Base-by-base conservation (phyloP, 2,329 filamentous ascomycete genomes). In the Cyphellophora europaea region DNA sequence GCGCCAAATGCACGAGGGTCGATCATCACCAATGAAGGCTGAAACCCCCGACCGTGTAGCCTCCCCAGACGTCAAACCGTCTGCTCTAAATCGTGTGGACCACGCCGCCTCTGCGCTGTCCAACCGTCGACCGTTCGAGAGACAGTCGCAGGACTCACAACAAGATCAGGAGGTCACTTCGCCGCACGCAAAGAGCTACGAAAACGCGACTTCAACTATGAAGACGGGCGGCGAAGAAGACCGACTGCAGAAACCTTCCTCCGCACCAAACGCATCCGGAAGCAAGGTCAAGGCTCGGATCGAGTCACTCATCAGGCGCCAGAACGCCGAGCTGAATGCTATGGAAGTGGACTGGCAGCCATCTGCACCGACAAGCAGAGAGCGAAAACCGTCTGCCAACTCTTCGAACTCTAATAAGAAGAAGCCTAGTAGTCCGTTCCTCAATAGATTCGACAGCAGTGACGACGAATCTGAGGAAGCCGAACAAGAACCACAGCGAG, bases 1-100 rank as follows among this genome's bases (percentile, higher is more conserved):
- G 51, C 64, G 83, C 31, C 82, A 87, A 54, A 74, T 94, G 55
- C 82, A 89, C 44, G 74, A 82, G 50, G 82, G 79, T 17, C 73
- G 80, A 16, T 79, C 81, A 37, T 75, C 74, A 0, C n/a, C n/a
- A n/a, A 74, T 79, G 30, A 16, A 13, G 4, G 15, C 30, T 12
- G 15, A 16, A 19, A 18, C 13, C 5, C 30, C 8, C 21, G 21
- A 25, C 21, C 8, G 21, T 8, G n/a, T n/a, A 8, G n/a, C 21
- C n/a, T 25, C 21, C 8, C 8, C 21, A 25, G 21, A 25, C 8
- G 21, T 25, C 21, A 25, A 25, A n/a, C n/a, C 21, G 8, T n/a
- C 21, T 8, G 21, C n/a, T 8, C 8, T 25, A n/a, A 25, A n/a
- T n/a, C 21, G 21, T 8, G n/a, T n/a, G 8, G n/a, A n/a, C n/a